phyloP scores from a whole-genome alignment of 2,329 filamentous ascomycete species.

The Exophiala calicioides region DNA sequence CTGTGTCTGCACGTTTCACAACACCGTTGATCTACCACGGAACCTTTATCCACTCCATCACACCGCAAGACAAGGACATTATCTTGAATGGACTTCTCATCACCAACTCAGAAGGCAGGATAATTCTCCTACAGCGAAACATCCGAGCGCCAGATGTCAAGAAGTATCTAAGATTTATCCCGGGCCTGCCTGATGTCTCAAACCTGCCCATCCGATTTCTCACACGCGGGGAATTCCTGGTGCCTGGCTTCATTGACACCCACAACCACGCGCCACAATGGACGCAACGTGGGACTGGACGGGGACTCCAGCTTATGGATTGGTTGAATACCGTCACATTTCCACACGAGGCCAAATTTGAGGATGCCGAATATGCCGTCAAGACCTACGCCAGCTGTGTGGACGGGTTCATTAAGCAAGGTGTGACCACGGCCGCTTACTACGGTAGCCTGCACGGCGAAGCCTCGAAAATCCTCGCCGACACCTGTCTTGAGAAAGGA shows the following conservation, averaged over 20 bases:
- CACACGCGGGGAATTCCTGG: constrained; percentile 52
- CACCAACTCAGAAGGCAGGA: constrained; percentile 16
- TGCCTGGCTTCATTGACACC: constrained; percentile 65
- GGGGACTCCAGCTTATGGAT: constrained; percentile 49
- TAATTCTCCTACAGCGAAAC: constrained; percentile 31
- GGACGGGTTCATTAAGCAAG: constrained; percentile 61
- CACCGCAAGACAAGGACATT: constrained; percentile 39
- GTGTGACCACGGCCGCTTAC: constrained; percentile 63
- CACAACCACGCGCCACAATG: constrained; percentile 68
- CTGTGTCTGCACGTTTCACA: too few species aligned
- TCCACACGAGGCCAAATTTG: constrained; percentile 63
- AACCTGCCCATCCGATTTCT: constrained; percentile 7
- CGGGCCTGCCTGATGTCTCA: constrained; percentile 14
- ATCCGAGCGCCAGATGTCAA: constrained; percentile 21
- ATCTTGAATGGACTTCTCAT: constrained; percentile 37
- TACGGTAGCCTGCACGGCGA: constrained; percentile 59
- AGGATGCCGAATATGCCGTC: constrained; percentile 55
- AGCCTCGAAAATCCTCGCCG: constrained; percentile 59
- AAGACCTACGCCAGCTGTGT: constrained; percentile 56
- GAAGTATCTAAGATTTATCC: background rate
- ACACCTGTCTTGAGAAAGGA: constrained; percentile 54
- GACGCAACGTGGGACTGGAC: constrained; percentile 48
- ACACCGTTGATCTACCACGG: constrained; percentile 45
- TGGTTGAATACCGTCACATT: constrained; percentile 68
- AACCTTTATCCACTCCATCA: constrained; percentile 45